Evolutionary conservation across 768 basidiomycete genomes (phyloP).

Genomic region (Phaeotremella skinneri): DNA sequence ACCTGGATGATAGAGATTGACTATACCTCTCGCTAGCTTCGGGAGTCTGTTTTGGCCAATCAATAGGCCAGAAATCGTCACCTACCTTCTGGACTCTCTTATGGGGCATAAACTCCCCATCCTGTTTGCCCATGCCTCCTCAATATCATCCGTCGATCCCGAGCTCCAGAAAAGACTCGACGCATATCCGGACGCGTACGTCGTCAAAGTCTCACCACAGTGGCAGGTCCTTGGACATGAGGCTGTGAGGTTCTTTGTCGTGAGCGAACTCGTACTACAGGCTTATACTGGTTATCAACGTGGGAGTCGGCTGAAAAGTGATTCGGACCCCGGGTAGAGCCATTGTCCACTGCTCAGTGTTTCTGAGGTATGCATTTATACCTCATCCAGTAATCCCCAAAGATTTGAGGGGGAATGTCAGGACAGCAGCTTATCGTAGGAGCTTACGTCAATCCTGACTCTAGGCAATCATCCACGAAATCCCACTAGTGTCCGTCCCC

Average conservation of each 20-base stretch:
- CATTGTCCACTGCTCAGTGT: conserved; percentile 32
- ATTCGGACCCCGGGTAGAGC: conserved; percentile 2
- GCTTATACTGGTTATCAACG: neutral
- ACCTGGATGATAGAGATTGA: neutral
- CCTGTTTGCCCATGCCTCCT: conserved; percentile 32
- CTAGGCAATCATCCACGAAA: conserved; percentile 19
- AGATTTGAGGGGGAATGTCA: neutral
- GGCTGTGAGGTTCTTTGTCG: conserved; percentile 26
- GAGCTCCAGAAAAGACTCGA: conserved; percentile 20
- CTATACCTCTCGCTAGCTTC: too few species aligned
- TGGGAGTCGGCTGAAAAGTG: neutral
- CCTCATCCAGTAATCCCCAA: neutral
- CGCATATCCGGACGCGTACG: conserved; percentile 9
- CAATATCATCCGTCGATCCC: conserved; percentile 8
- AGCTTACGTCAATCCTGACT: neutral
- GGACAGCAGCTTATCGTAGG: neutral
- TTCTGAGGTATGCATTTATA: conserved; percentile 15
- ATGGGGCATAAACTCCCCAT: conserved; percentile 19
- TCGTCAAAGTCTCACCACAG: conserved; percentile 32
- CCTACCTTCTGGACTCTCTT: conserved; percentile 26
- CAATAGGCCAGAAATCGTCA: conserved; percentile 25
- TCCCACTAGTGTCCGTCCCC: conserved; percentile 25
- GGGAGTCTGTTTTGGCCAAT: conserved; percentile 31
- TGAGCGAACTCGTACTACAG: conserved; percentile 1
- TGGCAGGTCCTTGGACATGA: conserved; percentile 28